phyloP scores from a whole-genome alignment of 768 basidiomycete genomes.

The Pleurotus citrinopileatus region DNA sequence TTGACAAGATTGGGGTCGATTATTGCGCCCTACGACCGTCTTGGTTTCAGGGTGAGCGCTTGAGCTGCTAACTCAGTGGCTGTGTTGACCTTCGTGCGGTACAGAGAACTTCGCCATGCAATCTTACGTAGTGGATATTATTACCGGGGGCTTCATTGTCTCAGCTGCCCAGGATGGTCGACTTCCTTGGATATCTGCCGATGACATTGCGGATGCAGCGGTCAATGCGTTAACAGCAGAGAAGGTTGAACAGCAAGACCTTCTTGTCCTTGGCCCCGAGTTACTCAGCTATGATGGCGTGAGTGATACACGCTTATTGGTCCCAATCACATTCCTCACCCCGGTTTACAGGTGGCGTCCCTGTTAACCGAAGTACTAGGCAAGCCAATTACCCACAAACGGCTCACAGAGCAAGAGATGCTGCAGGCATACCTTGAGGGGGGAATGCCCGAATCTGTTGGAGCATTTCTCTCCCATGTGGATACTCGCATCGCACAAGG shows the following conservation, averaged over 20 bases:
- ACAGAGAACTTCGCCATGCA: conserved; percentile 27
- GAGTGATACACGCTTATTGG: background rate
- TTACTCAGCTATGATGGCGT: conserved; percentile 29
- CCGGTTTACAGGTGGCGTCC: conserved; percentile 20
- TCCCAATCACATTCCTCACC: background rate
- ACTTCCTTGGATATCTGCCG: conserved; percentile 25
- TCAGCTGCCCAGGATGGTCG: conserved; percentile 25
- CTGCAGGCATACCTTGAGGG: conserved; percentile 13
- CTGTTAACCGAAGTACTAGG: conserved; percentile 23
- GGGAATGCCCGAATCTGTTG: conserved; percentile 18
- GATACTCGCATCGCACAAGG: conserved; percentile 20
- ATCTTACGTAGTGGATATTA: conserved; percentile 19
- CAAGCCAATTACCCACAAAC: conserved; percentile 25
- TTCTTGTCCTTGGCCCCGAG: conserved; percentile 30
- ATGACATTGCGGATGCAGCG: conserved; percentile 32
- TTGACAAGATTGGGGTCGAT: conserved; percentile 28
- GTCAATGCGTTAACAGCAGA: conserved; percentile 25
- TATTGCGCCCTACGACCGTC: conserved; percentile 33
- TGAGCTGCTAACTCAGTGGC: no score
- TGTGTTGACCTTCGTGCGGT: background rate
- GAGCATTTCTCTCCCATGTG: conserved; percentile 13
- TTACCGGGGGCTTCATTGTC: conserved; percentile 21
- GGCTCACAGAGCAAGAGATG: conserved; percentile 19
- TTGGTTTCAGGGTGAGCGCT: conserved; percentile 36
- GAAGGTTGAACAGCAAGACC: conserved; percentile 22